phyloP scores from a whole-genome alignment of 495 filamentous ascomycete species.

The Aspergillus coremiiformis region DNA sequence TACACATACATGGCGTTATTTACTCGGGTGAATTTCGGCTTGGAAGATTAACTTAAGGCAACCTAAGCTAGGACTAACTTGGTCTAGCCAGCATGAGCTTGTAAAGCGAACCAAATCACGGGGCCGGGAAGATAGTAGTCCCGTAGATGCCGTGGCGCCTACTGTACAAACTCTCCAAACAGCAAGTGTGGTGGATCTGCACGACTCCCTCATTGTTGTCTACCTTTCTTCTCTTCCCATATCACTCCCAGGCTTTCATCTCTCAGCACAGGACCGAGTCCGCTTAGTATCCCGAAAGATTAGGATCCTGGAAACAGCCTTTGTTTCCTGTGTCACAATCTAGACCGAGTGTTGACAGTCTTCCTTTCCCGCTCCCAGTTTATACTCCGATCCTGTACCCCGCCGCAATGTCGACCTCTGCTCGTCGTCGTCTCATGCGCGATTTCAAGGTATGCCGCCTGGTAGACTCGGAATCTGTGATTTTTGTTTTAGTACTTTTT shows the following conservation, averaged over 20 bases:
- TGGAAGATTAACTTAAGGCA: no score
- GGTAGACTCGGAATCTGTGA: neutral
- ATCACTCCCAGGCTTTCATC: neutral
- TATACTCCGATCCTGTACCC: conserved; percentile 5
- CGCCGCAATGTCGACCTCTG: conserved; percentile 77
- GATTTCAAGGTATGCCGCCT: conserved; percentile 80
- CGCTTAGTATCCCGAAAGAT: neutral
- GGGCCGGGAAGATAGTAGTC: neutral
- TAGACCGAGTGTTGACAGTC: neutral
- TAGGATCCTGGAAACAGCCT: neutral
- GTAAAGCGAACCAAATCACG: neutral
- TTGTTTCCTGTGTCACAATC: neutral
- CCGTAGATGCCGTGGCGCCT: neutral
- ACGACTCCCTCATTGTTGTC: conserved; percentile 1
- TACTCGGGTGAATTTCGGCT: no score
- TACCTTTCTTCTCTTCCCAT: neutral
- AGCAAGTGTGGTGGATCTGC: conserved; percentile 5
- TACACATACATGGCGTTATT: no score
- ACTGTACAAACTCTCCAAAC: neutral
- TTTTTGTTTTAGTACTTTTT: neutral
- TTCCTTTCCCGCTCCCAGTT: neutral
- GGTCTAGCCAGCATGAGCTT: neutral
- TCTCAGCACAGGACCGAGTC: neutral
- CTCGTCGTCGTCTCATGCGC: conserved; percentile 90
- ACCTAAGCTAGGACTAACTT: neutral